Conservation (phyloP, 2,329 filamentous ascomycete species). For the Fusarium sterilihyphosum region DNA sequence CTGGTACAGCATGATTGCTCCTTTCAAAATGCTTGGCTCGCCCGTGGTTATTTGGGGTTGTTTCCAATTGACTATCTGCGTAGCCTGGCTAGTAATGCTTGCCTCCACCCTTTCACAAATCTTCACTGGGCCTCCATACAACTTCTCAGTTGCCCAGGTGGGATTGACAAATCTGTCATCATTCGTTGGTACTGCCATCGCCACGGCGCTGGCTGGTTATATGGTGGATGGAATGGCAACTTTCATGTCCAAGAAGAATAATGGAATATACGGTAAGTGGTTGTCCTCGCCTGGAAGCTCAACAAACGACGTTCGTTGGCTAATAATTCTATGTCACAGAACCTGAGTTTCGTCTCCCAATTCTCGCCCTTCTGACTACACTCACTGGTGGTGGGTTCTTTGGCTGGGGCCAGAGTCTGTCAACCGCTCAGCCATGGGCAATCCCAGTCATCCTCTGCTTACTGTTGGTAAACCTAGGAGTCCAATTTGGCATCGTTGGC, state of each 20-base stretch:
- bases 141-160: background rate
- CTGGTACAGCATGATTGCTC: background rate
- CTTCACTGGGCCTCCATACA: background rate
- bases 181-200: background rate
- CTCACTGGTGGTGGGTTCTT: background rate
- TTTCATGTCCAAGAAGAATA: background rate
- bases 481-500: background rate
- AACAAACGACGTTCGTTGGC: no score
- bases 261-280: background rate
- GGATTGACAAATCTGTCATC: background rate
- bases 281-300: no score
- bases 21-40: background rate
- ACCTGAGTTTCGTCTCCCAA: background rate
- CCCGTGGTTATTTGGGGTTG: slow-evolving; percentile 1
- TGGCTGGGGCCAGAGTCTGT: background rate
- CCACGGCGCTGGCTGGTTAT: background rate
- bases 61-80: background rate
- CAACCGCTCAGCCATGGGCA: background rate
- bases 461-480: no score
- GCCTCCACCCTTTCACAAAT: background rate
- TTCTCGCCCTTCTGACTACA: background rate
- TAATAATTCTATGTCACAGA: background rate
- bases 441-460: background rate
- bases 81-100: background rate
- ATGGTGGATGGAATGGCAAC: background rate